These are phyloP conservation scores for Colletotrichum cordylinicola DNA, from an alignment of 2,329 filamentous ascomycete genomes.

Conservation along the genomic window DNA sequence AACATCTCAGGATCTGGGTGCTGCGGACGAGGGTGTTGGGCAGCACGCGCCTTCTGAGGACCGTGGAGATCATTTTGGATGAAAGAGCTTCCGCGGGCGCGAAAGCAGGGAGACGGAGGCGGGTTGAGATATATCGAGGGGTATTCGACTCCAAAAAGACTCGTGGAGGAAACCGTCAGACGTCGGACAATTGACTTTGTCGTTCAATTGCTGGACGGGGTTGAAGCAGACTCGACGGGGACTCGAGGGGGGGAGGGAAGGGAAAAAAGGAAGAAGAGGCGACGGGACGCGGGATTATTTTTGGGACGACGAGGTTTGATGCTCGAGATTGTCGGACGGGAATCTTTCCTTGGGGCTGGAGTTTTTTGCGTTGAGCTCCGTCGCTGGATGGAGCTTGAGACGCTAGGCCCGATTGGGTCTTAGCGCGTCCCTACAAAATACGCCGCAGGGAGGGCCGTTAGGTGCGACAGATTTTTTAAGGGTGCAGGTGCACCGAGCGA, in stretches of 20 bases:
- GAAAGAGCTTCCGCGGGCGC: slow-evolving; percentile 13
- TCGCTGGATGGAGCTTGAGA: slow-evolving; percentile 36
- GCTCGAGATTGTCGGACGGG: slow-evolving; percentile 31
- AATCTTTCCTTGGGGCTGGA: slow-evolving; percentile 44
- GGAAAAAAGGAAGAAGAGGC: background rate
- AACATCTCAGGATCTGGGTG: slow-evolving; percentile 65
- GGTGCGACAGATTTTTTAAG: background rate
- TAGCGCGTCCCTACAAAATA: slow-evolving; percentile 26
- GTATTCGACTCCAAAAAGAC: background rate
- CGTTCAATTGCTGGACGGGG: slow-evolving; percentile 15
- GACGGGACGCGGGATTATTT: slow-evolving; percentile 34
- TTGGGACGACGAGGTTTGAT: slow-evolving; percentile 30
- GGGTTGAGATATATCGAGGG: background rate
- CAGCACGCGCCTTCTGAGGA: slow-evolving; percentile 67
- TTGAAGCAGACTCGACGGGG: slow-evolving; percentile 24
- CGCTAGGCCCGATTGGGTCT: slow-evolving; percentile 35
- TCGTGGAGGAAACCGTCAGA: slow-evolving; percentile 3
- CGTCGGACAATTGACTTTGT: slow-evolving; percentile 18
- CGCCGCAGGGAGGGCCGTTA: slow-evolving; percentile 19
- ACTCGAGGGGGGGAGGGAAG: slow-evolving; percentile 15
- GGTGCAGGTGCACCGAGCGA: background rate
- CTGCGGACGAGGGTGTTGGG: slow-evolving; percentile 57
- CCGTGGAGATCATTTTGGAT: slow-evolving; percentile 65
- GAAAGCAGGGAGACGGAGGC: slow-evolving; percentile 12
- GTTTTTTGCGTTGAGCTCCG: slow-evolving; percentile 50